Conservation (phyloP, 768 basidiomycete genomes). For the Butyriboletus loyo region DNA sequence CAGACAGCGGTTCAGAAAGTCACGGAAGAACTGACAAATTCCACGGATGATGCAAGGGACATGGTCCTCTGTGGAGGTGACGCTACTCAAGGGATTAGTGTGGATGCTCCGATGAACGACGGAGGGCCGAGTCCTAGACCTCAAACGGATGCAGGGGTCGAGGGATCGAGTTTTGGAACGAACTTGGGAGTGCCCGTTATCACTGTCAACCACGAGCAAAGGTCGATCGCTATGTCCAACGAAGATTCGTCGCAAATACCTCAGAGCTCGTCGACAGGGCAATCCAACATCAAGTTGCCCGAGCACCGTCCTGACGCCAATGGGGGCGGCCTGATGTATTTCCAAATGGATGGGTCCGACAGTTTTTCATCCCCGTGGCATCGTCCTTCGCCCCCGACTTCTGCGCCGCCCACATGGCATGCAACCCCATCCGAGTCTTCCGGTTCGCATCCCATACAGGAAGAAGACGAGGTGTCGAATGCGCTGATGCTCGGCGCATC, state of each 20-base stretch:
- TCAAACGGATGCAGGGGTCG: neutral
- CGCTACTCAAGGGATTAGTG: neutral
- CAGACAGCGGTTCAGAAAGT: neutral
- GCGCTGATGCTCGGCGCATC: conserved; percentile 17
- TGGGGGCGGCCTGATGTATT: neutral
- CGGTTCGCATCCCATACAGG: neutral
- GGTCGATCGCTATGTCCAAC: neutral
- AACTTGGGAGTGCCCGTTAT: neutral
- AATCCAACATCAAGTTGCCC: neutral
- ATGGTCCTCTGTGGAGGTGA: neutral
- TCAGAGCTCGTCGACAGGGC: neutral
- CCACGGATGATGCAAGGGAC: neutral
- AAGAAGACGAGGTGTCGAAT: conserved; percentile 23
- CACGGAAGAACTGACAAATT: neutral
- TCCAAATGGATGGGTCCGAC: neutral
- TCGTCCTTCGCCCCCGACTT: neutral
- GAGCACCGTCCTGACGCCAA: neutral
- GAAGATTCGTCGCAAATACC: neutral
- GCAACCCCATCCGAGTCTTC: conserved; percentile 11
- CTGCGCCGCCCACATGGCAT: neutral
- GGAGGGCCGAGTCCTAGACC: neutral
- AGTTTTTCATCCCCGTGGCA: neutral
- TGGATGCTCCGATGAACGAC: neutral
- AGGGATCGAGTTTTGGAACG: neutral
- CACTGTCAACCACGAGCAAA: neutral